Evolutionary conservation across 176 grass and related monocot genomes (phyloP), one percentile per base, ranked within the genome.

Genomic region (Phragmites australis): DNA sequence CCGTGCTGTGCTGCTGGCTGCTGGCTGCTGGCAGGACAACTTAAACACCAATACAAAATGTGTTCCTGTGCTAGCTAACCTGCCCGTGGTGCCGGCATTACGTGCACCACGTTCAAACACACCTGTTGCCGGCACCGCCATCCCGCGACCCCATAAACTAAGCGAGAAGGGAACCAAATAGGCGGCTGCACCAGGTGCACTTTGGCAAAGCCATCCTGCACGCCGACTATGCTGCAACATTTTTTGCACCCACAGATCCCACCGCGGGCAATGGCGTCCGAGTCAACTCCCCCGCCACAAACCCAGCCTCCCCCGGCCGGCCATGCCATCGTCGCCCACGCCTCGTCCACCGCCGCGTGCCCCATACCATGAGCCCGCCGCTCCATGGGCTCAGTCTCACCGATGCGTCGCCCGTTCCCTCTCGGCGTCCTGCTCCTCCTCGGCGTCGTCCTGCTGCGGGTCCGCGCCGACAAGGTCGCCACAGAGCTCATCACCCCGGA

Each of bases 401-500:
- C 80, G n/a, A 82, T 90, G 88, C 72, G 71, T 74, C 73, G 22
- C 22, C 74, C 77, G 10, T 54, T 57, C 39, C 78, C 69, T 49
- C 45, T 42, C 15, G 14, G 42, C 42, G 14, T 63, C 41, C 22
- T 89, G 1, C 6, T 77, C 13, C 45, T 76, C 53, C 41, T 82
- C 60, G 65, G 21, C 68, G 65, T 6, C 22, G 22, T 43, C 47
- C 12, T 47, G 30, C 5, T 17, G 37, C 56, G n/a, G 2, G 53
- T 32, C 26, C 46, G 45, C 8, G 91, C 74, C 0, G 21, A 57
- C 21, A 87, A 10, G 58, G 49, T 88, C 32, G 42, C 41, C 17
- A 86, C 81, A 34, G 92, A 94, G 80, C 5, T 90, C 34, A 0
- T 91, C 74, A n/a, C 48, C 3, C 86, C 92, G 14, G 66, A 75